Evolutionary conservation across 2,329 filamentous ascomycete genomes (phyloP).

Genomic region (Epichloe elymi): DNA sequence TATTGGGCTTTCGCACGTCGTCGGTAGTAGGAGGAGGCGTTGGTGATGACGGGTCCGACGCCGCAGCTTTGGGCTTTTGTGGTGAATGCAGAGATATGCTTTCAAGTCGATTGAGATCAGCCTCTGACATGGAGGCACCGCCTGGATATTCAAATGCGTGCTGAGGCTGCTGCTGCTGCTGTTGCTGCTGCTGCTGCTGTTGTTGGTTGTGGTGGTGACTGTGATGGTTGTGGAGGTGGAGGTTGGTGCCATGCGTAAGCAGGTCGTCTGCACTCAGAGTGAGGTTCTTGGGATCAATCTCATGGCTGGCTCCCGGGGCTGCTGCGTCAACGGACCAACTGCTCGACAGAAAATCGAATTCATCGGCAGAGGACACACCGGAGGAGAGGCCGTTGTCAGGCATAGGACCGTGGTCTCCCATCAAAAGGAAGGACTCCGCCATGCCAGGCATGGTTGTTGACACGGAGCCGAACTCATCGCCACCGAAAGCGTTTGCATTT

Average conservation of each 20-base stretch:
- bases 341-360: slow-evolving; percentile 23
- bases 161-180: not conserved
- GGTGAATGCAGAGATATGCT: slow-evolving; percentile 32
- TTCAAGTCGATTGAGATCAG: slow-evolving; percentile 32
- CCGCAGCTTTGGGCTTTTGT: slow-evolving; percentile 13
- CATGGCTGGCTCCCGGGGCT: slow-evolving; percentile 15
- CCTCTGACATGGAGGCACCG: slow-evolving; percentile 31
- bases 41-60: slow-evolving; percentile 19
- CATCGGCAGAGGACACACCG: slow-evolving; percentile 22
- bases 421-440: slow-evolving; percentile 16
- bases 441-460: slow-evolving; percentile 13
- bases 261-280: slow-evolving; percentile 9
- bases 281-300: slow-evolving; percentile 18
- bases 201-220: not conserved
- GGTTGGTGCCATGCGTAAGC: not conserved
- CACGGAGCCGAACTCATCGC: slow-evolving; percentile 9
- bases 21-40: slow-evolving; percentile 19
- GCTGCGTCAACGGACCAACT: slow-evolving; percentile 18
- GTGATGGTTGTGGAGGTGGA: not conserved
- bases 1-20: slow-evolving; percentile 21
- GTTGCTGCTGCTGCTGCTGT: slow-evolving; percentile 7
- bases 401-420: slow-evolving; percentile 9
- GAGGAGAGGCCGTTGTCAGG: slow-evolving; percentile 21
- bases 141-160: slow-evolving; percentile 12
- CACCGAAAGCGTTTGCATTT: slow-evolving; percentile 10